Conservation (phyloP, 2,329 filamentous ascomycete species). For the Fusarium hainanense region DNA sequence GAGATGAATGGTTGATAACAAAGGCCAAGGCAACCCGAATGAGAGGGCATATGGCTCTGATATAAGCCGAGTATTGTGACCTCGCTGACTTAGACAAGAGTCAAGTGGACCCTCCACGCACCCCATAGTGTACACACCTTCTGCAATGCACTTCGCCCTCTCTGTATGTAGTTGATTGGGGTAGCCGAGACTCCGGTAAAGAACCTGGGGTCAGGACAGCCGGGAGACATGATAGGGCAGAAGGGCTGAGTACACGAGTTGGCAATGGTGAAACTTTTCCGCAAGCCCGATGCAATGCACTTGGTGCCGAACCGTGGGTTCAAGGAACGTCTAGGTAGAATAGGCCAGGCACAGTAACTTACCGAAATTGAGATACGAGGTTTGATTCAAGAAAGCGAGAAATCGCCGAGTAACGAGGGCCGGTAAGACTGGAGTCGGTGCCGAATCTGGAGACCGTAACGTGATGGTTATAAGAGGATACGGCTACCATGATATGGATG, state of each 20-base stretch:
- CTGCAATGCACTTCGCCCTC: slow-evolving; percentile 17
- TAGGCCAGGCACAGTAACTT: slow-evolving; percentile 37
- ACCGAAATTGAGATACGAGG: slow-evolving; percentile 34
- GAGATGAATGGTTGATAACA: slow-evolving; percentile 19
- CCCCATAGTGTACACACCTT: slow-evolving; percentile 27
- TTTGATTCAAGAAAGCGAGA: slow-evolving; percentile 39
- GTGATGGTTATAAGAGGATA: slow-evolving; percentile 24
- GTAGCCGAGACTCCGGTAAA: slow-evolving; percentile 23
- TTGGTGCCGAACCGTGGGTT: slow-evolving; percentile 40
- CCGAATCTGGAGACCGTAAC: slow-evolving; percentile 24
- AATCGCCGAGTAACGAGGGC: slow-evolving; percentile 33
- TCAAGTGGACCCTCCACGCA: slow-evolving; percentile 45
- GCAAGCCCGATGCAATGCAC: slow-evolving; percentile 40
- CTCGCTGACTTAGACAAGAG: slow-evolving; percentile 47
- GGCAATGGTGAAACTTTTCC: slow-evolving; percentile 35
- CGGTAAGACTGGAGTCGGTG: slow-evolving; percentile 18
- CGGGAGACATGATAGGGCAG: slow-evolving; percentile 32
- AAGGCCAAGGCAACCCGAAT: slow-evolving; percentile 5
- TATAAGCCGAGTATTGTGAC: slow-evolving; percentile 46
- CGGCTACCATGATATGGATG: slow-evolving; percentile 14
- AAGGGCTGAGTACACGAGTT: slow-evolving; percentile 3
- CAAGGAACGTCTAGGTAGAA: slow-evolving; percentile 31
- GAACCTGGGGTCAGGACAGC: slow-evolving; percentile 19
- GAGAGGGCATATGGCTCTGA: slow-evolving; percentile 40
- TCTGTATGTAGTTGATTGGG: not conserved